A percentile compares a stretch with the other conserved stretches of the same genome.
Conservation (phyloP, 2,329 filamentous ascomycete species). For the Fusarium newnesense region DNA sequence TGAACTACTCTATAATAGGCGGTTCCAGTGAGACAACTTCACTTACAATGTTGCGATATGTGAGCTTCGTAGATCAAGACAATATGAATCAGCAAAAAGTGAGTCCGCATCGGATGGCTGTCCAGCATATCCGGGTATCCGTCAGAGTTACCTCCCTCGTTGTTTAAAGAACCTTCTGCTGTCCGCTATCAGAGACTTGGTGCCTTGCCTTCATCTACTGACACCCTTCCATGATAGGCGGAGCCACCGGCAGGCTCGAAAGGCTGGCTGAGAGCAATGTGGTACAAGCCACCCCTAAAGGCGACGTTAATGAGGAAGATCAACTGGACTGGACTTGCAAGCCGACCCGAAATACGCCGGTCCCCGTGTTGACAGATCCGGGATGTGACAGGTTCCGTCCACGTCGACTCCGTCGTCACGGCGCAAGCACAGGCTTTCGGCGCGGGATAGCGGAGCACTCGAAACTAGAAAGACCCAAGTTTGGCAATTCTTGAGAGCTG, state of each 20-base stretch:
- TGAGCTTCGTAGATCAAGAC: background rate
- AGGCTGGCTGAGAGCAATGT: slow-evolving; percentile 3
- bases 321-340: background rate
- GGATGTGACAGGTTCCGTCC: slow-evolving; percentile 5
- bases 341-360: slow-evolving; percentile 25
- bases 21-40: background rate
- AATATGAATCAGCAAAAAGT: background rate
- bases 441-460: background rate
- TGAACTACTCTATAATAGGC: background rate
- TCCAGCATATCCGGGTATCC: background rate
- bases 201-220: background rate
- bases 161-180: background rate
- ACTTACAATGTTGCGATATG: background rate
- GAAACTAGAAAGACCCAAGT: background rate
- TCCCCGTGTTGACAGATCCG: slow-evolving; percentile 16
- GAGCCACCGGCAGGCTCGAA: slow-evolving; percentile 19
- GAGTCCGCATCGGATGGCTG: background rate
- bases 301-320: background rate
- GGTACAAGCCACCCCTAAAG: slow-evolving; percentile 8
- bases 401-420: slow-evolving; percentile 2
- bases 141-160: background rate
- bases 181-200: background rate
- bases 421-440: slow-evolving; percentile 11
- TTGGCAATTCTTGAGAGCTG: background rate
- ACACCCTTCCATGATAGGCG: slow-evolving; percentile 2